These are phyloP conservation scores for Corynascus novoguineensis DNA, from an alignment of 495 filamentous ascomycete species.

Conservation along the genomic window DNA sequence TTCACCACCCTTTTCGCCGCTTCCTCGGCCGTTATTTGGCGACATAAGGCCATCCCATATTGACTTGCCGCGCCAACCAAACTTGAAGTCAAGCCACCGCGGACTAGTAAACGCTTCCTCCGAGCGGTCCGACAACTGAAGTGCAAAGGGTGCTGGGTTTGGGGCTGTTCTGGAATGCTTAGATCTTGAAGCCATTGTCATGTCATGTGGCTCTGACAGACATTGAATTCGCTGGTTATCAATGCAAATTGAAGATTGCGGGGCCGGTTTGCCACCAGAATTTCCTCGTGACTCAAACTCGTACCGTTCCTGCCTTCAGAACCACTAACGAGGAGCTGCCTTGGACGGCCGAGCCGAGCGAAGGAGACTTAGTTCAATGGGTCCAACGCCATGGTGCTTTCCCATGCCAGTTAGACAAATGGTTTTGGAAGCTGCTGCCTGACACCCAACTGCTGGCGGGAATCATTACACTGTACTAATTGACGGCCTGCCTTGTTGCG, in stretches of 20 bases:
- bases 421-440: no score
- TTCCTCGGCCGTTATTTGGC: slow-evolving; percentile 34
- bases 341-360: not conserved
- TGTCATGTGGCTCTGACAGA: slow-evolving; percentile 26
- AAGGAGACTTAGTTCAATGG: no score
- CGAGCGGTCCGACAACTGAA: not conserved
- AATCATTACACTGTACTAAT: no score
- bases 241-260: slow-evolving; percentile 31
- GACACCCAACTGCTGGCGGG: no score
- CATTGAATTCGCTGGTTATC: slow-evolving; percentile 18
- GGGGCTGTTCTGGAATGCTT: not conserved
- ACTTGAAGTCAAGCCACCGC: slow-evolving; percentile 7
- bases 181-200: not conserved
- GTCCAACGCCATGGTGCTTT: no score
- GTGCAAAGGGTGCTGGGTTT: not conserved
- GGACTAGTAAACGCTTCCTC: slow-evolving; percentile 9
- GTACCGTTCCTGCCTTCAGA: not conserved
- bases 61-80: slow-evolving; percentile 22
- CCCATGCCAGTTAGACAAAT: no score
- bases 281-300: slow-evolving; percentile 7
- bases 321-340: not conserved
- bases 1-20: slow-evolving; percentile 21
- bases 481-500: no score
- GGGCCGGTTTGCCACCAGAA: slow-evolving; percentile 10
- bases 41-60: slow-evolving; percentile 26